Conservation (phyloP, 1,139 yeast genomes). For the Pichia cactophila region DNA sequence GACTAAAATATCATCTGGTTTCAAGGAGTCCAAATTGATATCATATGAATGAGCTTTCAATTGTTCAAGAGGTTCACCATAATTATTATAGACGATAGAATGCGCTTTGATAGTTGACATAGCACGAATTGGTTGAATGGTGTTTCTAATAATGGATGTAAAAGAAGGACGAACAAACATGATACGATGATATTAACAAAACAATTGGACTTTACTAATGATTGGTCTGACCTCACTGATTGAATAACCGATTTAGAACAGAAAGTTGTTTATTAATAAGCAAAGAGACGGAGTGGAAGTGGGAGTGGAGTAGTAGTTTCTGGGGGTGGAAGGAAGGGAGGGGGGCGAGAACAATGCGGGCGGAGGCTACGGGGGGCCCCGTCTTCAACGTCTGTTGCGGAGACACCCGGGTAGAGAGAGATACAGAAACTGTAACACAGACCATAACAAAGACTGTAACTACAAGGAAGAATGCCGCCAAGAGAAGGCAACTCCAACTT, state of each 20-base stretch:
- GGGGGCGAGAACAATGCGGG: too few relatives aligned
- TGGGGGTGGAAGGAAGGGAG: too few relatives aligned
- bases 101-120: conserved; percentile 31
- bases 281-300: too few relatives aligned
- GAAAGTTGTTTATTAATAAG: too few relatives aligned
- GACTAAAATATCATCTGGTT: conserved; percentile 43
- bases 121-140: conserved; percentile 5
- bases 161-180: conserved; percentile 4
- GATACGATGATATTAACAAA: too few relatives aligned
- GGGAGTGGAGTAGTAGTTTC: too few relatives aligned
- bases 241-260: too few relatives aligned
- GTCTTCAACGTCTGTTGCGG: too few relatives aligned
- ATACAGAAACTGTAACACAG: too few relatives aligned
- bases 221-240: background rate
- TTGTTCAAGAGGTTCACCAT: conserved; percentile 56
- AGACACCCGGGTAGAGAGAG: too few relatives aligned
- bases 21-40: conserved; percentile 33
- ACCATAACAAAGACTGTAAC: background rate
- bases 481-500: background rate
- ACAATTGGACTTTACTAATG: background rate
- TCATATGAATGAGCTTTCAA: conserved; percentile 45
- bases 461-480: background rate
- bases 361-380: too few relatives aligned
- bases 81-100: conserved; percentile 48
- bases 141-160: background rate